Conservation (phyloP, 1,284 basidiomycete species). For the Ceratobasidium sp. region DNA sequence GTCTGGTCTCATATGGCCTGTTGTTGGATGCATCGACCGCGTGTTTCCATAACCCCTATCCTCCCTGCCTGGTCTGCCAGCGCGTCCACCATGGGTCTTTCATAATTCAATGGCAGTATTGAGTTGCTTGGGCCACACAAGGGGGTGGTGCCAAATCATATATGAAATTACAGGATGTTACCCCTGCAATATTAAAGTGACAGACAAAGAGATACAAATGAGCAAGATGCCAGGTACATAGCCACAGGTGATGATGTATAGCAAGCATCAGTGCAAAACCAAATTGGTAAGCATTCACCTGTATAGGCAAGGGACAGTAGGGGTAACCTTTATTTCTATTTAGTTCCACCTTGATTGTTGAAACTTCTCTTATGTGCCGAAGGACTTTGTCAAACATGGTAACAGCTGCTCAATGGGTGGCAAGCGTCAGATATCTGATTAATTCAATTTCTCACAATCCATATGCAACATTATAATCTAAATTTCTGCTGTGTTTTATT, state of each 20-base stretch:
- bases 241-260: neutral
- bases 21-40: no score
- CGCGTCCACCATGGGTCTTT: no score
- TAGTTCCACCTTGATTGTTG: neutral
- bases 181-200: neutral
- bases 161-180: neutral
- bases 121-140: neutral
- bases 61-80: no score
- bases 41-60: no score
- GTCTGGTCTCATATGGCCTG: no score
- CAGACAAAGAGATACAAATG: neutral
- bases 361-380: neutral
- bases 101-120: neutral
- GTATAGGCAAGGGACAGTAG: neutral
- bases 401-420: neutral
- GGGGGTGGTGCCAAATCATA: neutral
- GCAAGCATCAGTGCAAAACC: neutral
- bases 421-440: neutral
- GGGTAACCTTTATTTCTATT: neutral
- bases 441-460: neutral
- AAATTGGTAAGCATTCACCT: neutral
- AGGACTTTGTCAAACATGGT: neutral
- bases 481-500: no score
- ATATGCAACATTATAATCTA: no score
- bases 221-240: neutral